Conservation (phyloP, 2,329 filamentous ascomycete species). For the Aureobasidium sp. region DNA sequence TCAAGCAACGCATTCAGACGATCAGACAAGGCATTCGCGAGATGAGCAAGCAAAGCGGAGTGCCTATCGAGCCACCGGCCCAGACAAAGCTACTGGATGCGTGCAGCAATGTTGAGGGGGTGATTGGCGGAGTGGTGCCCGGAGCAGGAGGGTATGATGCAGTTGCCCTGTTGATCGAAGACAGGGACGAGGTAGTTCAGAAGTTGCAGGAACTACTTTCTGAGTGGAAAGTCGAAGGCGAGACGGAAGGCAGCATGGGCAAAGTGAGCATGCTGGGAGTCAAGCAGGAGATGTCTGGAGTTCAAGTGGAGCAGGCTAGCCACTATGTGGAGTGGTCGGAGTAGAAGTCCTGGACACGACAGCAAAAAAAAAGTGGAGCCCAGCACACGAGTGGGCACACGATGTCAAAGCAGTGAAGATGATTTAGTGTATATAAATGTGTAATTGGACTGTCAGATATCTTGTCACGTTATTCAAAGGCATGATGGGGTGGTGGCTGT, state of each 20-base stretch:
- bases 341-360: not conserved
- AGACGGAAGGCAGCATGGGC: slow-evolving; percentile 33
- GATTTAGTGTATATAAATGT: not conserved
- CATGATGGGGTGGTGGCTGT: not conserved
- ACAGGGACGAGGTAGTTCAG: slow-evolving; percentile 58
- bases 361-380: not conserved
- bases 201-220: slow-evolving; percentile 56
- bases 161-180: slow-evolving; percentile 68
- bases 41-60: slow-evolving; percentile 67
- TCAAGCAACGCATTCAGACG: slow-evolving; percentile 45
- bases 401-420: not conserved
- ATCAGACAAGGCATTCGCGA: slow-evolving; percentile 59
- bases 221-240: slow-evolving; percentile 51
- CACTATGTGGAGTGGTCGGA: slow-evolving; percentile 36
- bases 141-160: slow-evolving; percentile 94
- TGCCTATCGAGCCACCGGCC: slow-evolving; percentile 80
- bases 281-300: slow-evolving; percentile 65
- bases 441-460: not conserved
- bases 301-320: slow-evolving; percentile 34
- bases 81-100: slow-evolving; percentile 82
- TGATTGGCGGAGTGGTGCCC: slow-evolving; percentile 85
- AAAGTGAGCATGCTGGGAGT: slow-evolving; percentile 63
- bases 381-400: not conserved
- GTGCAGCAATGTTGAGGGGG: slow-evolving; percentile 62
- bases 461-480: not conserved